Evolutionary conservation across 495 filamentous ascomycete genomes (phyloP), one percentile per base, ranked within the genome.

Genomic region (Xylaria longipes): DNA sequence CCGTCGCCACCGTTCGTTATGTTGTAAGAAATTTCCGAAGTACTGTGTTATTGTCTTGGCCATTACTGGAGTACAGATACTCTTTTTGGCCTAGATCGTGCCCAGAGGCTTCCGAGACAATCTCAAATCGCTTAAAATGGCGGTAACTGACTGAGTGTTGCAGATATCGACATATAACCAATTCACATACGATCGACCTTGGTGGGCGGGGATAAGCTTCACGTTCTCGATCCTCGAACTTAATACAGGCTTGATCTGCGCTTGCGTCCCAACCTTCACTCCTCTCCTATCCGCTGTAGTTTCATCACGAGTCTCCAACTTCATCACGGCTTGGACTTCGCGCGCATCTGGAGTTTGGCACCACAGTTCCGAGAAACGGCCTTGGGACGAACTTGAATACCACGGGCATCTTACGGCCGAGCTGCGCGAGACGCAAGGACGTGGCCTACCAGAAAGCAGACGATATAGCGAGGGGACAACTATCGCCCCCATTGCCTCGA

Each of bases 211-310:
- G 1, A 76, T 80, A 14, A 79, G 75, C 46, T 80, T 78, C 62
- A 75, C 76, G n/a, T 79, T 80, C 61, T 81, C 80, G 27, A 77
- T 82, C 15, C 75, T 84, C 65, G 82, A 84, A 56, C 77, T 84
- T n/a, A 82, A 84, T 73, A 82, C 79, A 14, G 82, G 82, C n/a
- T 64, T 84, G 15, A 80, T 82, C 14, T 84, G 82, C 62, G 78
- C 78, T 43, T 82, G 81, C 63, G 78, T 72, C 17, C 77, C 79
- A 2, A 76, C 80, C 1, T 78, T 82, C 48, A 79, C 73, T 17
- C 80, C 80, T 35, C 68, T 81, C 22, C 70, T 78, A 65, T 74
- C 75, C 60, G 57, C 41, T 37, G 72, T 79, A 46, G 48, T 70
- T 1, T 14, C 37, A 31, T 61, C 68, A 5, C 73, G 63, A n/a